A percentile compares a stretch with the other conserved stretches of the same genome.
phyloP scores from a whole-genome alignment of 306 rosid species.

The Amphicarpaea edgeworthii region DNA sequence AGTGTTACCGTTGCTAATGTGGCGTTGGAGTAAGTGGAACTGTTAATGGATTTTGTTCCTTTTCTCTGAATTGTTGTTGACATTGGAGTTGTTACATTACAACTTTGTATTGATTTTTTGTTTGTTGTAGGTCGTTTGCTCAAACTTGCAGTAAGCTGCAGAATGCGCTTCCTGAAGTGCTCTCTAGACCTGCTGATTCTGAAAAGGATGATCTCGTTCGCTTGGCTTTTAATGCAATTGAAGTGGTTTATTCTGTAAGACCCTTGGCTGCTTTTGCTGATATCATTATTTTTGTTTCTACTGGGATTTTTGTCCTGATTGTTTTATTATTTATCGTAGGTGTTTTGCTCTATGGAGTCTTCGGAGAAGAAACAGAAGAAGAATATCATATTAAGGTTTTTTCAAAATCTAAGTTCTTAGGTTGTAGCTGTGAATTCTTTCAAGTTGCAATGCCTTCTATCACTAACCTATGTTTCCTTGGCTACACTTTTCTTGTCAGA shows the following conservation, averaged over 20 bases:
- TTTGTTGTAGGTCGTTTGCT: constrained; percentile 76
- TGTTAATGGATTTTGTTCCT: constrained; percentile 38
- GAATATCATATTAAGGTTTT: constrained; percentile 66
- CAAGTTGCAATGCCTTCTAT: constrained; percentile 13
- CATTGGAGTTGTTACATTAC: constrained; percentile 24
- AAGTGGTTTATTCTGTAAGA: constrained; percentile 74
- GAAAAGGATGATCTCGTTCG: constrained; percentile 61
- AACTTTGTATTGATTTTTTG: constrained; percentile 21
- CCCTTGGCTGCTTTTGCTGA: background rate
- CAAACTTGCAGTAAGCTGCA: constrained; percentile 65
- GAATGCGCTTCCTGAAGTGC: constrained; percentile 50
- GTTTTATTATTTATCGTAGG: constrained; percentile 58
- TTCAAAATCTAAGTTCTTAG: background rate
- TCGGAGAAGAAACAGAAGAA: constrained; percentile 59
- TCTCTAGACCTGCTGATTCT: constrained; percentile 46
- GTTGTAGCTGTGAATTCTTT: constrained; percentile 3
- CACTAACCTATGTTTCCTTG: constrained; percentile 47
- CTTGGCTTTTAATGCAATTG: constrained; percentile 57
- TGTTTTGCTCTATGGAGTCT: constrained; percentile 61
- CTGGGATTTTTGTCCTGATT: constrained; percentile 5
- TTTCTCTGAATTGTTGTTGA: constrained; percentile 15
- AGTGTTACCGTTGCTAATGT: constrained; percentile 63
- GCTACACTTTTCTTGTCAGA: constrained; percentile 57
- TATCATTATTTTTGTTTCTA: background rate
- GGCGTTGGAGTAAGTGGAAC: constrained; percentile 80